These are phyloP conservation scores for Exophiala viscosa DNA, from an alignment of 2,329 filamentous ascomycete species.

Conservation along the genomic window DNA sequence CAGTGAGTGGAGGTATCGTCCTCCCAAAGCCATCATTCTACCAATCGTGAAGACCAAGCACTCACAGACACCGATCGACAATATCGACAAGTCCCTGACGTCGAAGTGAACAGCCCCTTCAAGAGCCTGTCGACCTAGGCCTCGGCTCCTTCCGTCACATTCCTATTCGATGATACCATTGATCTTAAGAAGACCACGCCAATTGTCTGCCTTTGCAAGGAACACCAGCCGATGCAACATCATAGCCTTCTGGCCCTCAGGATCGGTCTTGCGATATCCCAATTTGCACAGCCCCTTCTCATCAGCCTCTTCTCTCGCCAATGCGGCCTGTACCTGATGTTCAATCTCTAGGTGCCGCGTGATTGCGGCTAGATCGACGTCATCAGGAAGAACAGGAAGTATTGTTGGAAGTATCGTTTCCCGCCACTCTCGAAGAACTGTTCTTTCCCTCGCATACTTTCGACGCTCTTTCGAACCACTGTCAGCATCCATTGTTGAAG, in stretches of 20 bases:
- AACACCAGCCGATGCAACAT: slow-evolving; percentile 13
- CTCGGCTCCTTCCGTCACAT: no score
- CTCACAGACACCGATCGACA: no score
- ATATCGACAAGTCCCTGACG: no score
- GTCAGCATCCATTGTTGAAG: neutral
- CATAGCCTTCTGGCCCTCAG: slow-evolving; percentile 5
- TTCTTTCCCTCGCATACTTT: neutral
- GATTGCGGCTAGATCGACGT: neutral
- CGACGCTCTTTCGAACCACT: neutral
- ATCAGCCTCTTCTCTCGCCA: slow-evolving; percentile 3
- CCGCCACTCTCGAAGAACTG: neutral
- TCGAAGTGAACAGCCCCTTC: no score
- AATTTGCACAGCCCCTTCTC: neutral
- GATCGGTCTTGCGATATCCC: slow-evolving; percentile 8
- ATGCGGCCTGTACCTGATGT: neutral
- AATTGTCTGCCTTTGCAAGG: slow-evolving; percentile 2
- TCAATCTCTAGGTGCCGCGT: neutral
- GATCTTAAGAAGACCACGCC: neutral
- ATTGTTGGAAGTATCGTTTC: neutral
- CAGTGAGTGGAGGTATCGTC: no score
- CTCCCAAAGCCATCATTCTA: no score
- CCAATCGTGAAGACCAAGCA: no score
- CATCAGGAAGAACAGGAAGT: no score
- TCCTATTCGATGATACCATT: no score
- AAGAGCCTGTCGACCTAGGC: no score